phyloP scores from a whole-genome alignment of 1,139 yeast genomes.

The Taphrina communis region DNA sequence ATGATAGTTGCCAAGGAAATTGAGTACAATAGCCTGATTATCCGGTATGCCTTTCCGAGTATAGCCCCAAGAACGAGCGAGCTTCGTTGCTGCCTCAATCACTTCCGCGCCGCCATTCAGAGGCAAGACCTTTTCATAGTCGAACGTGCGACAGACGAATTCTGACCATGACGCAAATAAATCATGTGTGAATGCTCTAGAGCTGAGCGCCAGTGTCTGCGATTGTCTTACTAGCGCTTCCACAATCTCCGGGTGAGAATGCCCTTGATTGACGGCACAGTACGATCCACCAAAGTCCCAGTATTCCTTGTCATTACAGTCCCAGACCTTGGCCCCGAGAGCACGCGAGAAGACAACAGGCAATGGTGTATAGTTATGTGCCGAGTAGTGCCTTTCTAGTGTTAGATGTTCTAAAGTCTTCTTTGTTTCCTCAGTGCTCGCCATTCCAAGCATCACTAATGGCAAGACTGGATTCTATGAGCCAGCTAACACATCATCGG shows the following conservation, averaged over 20 bases:
- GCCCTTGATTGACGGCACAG: slow-evolving; percentile 97
- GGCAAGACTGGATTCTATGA: too few species aligned
- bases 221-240: slow-evolving; percentile 88
- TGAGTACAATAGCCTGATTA: slow-evolving; percentile 82
- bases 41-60: slow-evolving; percentile 80
- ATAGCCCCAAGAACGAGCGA: slow-evolving; percentile 98
- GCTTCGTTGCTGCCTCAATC: slow-evolving; percentile 89
- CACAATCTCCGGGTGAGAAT: slow-evolving; percentile 92
- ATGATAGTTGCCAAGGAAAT: slow-evolving; percentile 89
- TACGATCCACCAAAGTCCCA: slow-evolving; percentile 57
- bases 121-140: slow-evolving; percentile 90
- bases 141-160: slow-evolving; percentile 83
- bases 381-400: slow-evolving; percentile 76
- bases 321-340: slow-evolving; percentile 93
- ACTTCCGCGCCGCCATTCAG: slow-evolving; percentile 95
- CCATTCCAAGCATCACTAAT: not conserved
- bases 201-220: slow-evolving; percentile 76
- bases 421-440: not conserved
- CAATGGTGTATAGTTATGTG: slow-evolving; percentile 94
- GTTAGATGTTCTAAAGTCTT: not conserved
- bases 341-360: slow-evolving; percentile 93
- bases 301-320: slow-evolving; percentile 79
- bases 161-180: slow-evolving; percentile 88
- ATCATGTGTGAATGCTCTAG: slow-evolving; percentile 91
- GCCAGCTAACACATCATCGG: too few species aligned